These are phyloP conservation scores for Zancudomyces culisetae DNA, from an alignment of 371 early-diverging fungal genomes.

Conservation along the genomic window DNA sequence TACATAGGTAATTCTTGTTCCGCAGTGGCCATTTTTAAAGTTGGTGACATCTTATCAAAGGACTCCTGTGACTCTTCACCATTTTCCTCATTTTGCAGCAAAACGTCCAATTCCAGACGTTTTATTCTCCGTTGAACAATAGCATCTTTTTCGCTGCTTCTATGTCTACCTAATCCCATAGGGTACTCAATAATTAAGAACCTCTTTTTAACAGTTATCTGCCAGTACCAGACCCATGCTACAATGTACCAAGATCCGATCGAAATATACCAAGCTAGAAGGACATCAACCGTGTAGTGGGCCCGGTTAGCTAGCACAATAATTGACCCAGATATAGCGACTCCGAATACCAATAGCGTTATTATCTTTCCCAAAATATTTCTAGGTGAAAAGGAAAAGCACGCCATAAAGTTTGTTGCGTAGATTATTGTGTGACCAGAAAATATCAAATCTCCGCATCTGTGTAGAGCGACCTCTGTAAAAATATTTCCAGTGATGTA, in stretches of 20 bases:
- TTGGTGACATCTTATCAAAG: too few relatives aligned
- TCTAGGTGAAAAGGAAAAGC: constrained; percentile 28
- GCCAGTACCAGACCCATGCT: constrained; percentile 28
- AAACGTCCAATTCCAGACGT: neutral
- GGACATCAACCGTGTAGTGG: constrained; percentile 35
- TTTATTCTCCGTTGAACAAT: constrained; percentile 5
- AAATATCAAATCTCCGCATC: constrained; percentile 36
- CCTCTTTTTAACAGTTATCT: constrained; percentile 19
- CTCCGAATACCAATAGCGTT: constrained; percentile 16
- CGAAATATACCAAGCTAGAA: constrained; percentile 33
- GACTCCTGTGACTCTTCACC: too few relatives aligned
- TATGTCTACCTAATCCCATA: constrained; percentile 18
- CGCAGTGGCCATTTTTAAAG: too few relatives aligned
- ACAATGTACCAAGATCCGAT: constrained; percentile 30
- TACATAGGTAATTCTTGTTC: too few relatives aligned
- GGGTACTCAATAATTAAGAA: constrained; percentile 22
- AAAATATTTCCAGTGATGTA: constrained; percentile 29
- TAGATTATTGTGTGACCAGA: constrained; percentile 38
- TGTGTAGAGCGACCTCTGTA: constrained; percentile 27
- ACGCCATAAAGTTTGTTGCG: constrained; percentile 29
- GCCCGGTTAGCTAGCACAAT: constrained; percentile 35
- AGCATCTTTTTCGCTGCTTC: constrained; percentile 9
- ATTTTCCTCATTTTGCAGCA: too few relatives aligned
- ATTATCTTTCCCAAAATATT: constrained; percentile 15
- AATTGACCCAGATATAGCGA: constrained; percentile 29